These are phyloP conservation scores for Termitomyces sp. DNA, from an alignment of 768 basidiomycete species.

Conservation along the genomic window DNA sequence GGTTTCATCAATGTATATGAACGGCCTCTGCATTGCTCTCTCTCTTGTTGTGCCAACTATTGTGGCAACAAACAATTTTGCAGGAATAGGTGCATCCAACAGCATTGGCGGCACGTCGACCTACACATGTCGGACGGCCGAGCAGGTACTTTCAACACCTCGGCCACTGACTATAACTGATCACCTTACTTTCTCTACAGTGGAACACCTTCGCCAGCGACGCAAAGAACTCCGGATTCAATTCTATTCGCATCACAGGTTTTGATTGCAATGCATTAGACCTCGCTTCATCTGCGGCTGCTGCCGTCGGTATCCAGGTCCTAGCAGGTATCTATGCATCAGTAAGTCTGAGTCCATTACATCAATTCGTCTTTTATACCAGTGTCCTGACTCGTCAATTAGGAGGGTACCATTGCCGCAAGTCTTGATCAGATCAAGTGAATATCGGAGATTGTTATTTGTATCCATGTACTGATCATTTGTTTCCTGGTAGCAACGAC, in stretches of 20 bases:
- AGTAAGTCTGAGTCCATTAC: slow-evolving; percentile 13
- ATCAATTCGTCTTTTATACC: neutral
- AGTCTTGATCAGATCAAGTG: slow-evolving; percentile 24
- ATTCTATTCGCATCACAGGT: slow-evolving; percentile 27
- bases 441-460: neutral
- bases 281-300: slow-evolving; percentile 28
- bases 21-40: slow-evolving; percentile 3
- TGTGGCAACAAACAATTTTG: slow-evolving; percentile 26
- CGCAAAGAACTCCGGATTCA: slow-evolving; percentile 26
- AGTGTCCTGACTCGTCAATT: neutral
- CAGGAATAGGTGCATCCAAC: slow-evolving; percentile 28
- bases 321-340: slow-evolving; percentile 29
- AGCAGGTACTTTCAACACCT: slow-evolving; percentile 17
- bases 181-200: slow-evolving; percentile 11
- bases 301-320: slow-evolving; percentile 22
- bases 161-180: neutral
- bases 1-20: neutral
- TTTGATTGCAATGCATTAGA: slow-evolving; percentile 33
- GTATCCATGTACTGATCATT: neutral
- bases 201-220: slow-evolving; percentile 28
- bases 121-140: slow-evolving; percentile 30
- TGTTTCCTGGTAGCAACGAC: slow-evolving; percentile 22
- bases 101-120: slow-evolving; percentile 21
- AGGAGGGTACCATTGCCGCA: slow-evolving; percentile 28
- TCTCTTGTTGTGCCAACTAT: slow-evolving; percentile 10